A percentile compares a stretch with the other conserved stretches of the same genome.
Conservation (phyloP, 2,329 filamentous ascomycete genomes). For the Fusarium sambucinum region DNA sequence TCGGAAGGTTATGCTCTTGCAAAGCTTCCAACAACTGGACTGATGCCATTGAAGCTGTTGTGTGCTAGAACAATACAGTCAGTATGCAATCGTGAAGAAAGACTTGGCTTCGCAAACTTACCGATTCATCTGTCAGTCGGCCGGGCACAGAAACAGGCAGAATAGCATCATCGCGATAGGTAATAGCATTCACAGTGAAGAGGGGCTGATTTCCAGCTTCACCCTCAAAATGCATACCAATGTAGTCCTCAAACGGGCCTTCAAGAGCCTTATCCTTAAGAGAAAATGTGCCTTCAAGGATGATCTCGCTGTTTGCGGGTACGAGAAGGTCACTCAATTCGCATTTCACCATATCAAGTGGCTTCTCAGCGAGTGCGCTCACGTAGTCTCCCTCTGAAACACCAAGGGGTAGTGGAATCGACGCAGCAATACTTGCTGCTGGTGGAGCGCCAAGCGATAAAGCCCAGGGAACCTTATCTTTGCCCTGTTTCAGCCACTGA, state of each 20-base stretch:
- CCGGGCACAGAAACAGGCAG: background rate
- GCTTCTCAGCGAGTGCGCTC: background rate
- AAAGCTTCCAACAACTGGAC: background rate
- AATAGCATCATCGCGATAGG: background rate
- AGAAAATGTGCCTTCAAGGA: slow-evolving; percentile 4
- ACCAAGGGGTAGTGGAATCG: background rate
- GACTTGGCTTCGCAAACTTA: background rate
- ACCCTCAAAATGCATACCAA: background rate
- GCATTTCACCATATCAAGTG: slow-evolving; percentile 1
- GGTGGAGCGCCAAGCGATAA: slow-evolving; percentile 63
- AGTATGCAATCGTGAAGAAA: too few species aligned
- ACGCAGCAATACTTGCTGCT: slow-evolving; percentile 58
- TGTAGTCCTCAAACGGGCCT: slow-evolving; percentile 13
- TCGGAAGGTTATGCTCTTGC: background rate
- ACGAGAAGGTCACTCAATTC: background rate
- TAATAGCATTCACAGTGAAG: slow-evolving; percentile 8
- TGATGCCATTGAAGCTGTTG: background rate
- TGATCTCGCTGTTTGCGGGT: background rate
- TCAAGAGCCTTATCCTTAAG: slow-evolving; percentile 5
- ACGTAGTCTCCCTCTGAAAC: slow-evolving; percentile 6
- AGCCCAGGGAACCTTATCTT: slow-evolving; percentile 60
- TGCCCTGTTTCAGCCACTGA: slow-evolving; percentile 59
- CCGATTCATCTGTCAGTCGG: slow-evolving; percentile 7
- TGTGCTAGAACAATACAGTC: slow-evolving; percentile 4
- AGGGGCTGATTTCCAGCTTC: background rate